Evolutionary conservation across 768 basidiomycete species (phyloP), one percentile per base, ranked within the genome.

Genomic region (Hortiboletus campestris): DNA sequence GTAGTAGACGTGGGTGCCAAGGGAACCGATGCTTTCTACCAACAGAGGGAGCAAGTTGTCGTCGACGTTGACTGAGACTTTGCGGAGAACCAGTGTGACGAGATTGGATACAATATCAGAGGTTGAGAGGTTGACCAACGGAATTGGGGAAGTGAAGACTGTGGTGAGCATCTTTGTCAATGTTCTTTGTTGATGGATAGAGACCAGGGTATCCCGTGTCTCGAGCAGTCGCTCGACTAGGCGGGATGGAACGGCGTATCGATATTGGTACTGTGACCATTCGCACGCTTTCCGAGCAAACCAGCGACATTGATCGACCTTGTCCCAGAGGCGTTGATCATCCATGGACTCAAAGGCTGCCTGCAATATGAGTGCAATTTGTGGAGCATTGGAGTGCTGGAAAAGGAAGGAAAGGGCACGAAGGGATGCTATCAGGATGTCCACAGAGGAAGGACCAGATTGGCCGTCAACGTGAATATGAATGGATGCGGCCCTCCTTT

Each of bases 1-100:
- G 67, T 98, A 98, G 75, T 97, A 95, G 51, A 96, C 85, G 65
- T 96, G 94, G 12, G 88, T 85, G 35, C 93, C 93, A 12, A 98
- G 77, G 0, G 94, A 90, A 3, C 88, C 78, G 41, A 95, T 87
- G 65, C 89, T 88, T 51, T 84, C 78, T 9, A 94, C 87, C 49
- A 94, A 68, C 9, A 80, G 70, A 0, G 84, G 79, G 12, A 98
- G 74, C 11, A 93, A 75, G 8, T 77, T 56, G 62, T 95, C 93
- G 12, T 82, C 73, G 1, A 81, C 74, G 55, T 86, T 79, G 32
- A 85, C 74, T 1, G 82, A 76, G 28, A 85, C 78, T 43, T 89
- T 79, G 40, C 90, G 88, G 38, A 94, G 74, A 55, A 95, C 77
- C 40, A 95, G 70, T 1, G 82, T 80, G 50, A 90, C 77, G 28